Evolutionary conservation across 2,329 filamentous ascomycete genomes (phyloP).

Genomic region (Thielaviopsis musarum): DNA sequence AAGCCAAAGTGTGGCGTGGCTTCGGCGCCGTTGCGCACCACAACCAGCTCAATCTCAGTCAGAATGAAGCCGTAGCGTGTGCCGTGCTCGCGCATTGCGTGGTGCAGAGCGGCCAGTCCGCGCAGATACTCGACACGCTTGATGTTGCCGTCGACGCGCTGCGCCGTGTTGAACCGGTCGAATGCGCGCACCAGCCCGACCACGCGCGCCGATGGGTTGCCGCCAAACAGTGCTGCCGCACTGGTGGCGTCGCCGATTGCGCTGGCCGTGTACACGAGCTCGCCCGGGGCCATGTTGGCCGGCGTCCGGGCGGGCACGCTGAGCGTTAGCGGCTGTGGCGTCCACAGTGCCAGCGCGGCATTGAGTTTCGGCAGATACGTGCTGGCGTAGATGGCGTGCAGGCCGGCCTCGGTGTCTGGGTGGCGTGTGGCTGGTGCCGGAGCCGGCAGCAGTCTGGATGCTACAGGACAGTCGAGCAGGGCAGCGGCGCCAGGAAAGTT

Average conservation of each 20-base stretch:
- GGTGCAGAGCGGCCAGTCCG: constrained; percentile 70
- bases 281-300: constrained; percentile 22
- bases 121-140: constrained; percentile 81
- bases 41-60: constrained; percentile 85
- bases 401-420: constrained; percentile 61
- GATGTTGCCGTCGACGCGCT: constrained; percentile 71
- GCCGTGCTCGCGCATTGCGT: constrained; percentile 82
- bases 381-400: constrained; percentile 57
- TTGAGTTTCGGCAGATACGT: constrained; percentile 82
- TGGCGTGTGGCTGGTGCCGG: constrained; percentile 43
- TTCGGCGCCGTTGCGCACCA: constrained; percentile 64
- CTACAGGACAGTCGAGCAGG: constrained; percentile 55
- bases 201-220: constrained; percentile 38
- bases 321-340: constrained; percentile 43
- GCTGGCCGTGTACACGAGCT: constrained; percentile 50
- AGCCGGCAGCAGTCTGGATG: constrained; percentile 36
- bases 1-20: constrained; percentile 72
- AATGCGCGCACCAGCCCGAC: constrained; percentile 83
- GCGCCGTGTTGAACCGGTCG: constrained; percentile 87
- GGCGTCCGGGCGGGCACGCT: constrained; percentile 23
- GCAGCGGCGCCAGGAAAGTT: constrained; percentile 54
- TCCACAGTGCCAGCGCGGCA: constrained; percentile 61
- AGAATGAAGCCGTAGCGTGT: constrained; percentile 93
- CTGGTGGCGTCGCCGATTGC: constrained; percentile 37
- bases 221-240: constrained; percentile 34